Evolutionary conservation across 1,139 yeast genomes (phyloP).

Genomic region (Scheffersomyces titani): DNA sequence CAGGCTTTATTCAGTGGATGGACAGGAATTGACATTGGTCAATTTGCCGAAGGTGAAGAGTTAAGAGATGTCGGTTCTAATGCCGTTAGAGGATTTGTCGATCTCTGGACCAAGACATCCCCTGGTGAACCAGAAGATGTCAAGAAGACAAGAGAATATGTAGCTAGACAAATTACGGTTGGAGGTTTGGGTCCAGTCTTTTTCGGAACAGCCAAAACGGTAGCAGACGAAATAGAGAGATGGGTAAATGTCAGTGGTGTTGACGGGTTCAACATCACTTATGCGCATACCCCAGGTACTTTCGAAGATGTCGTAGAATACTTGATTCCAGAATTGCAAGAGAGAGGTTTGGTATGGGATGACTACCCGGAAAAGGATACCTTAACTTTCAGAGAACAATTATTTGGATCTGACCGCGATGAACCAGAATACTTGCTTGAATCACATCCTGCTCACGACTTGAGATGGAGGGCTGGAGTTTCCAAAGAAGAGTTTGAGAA

Average conservation of each 20-base stretch:
- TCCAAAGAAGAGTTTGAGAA: constrained; percentile 34
- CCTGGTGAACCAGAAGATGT: constrained; percentile 17
- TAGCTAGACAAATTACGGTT: constrained; percentile 25
- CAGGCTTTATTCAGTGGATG: constrained; percentile 32
- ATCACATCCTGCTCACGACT: constrained; percentile 37
- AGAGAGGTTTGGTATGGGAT: constrained; percentile 31
- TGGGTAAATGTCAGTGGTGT: constrained; percentile 34
- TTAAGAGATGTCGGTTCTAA: constrained; percentile 21
- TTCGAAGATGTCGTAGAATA: constrained; percentile 32
- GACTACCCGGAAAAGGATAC: constrained; percentile 27
- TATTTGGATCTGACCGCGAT: constrained; percentile 25
- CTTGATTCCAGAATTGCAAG: constrained; percentile 34
- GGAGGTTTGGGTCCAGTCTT: constrained; percentile 29
- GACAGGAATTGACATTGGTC: constrained; percentile 28
- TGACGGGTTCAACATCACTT: constrained; percentile 35
- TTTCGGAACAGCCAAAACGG: constrained; percentile 28
- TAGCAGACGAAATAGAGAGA: constrained; percentile 29
- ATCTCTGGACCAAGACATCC: constrained; percentile 15
- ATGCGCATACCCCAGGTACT: constrained; percentile 31
- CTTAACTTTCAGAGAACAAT: constrained; percentile 26
- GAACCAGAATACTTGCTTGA: constrained; percentile 19
- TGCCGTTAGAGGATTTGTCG: constrained; percentile 22
- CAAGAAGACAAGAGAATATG: constrained; percentile 23
- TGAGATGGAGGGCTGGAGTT: constrained; percentile 41
- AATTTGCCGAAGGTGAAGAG: constrained; percentile 28